Evolutionary conservation across 371 early-diverging fungal genomes (phyloP).

Genomic region (Saksenaea vasiformis): DNA sequence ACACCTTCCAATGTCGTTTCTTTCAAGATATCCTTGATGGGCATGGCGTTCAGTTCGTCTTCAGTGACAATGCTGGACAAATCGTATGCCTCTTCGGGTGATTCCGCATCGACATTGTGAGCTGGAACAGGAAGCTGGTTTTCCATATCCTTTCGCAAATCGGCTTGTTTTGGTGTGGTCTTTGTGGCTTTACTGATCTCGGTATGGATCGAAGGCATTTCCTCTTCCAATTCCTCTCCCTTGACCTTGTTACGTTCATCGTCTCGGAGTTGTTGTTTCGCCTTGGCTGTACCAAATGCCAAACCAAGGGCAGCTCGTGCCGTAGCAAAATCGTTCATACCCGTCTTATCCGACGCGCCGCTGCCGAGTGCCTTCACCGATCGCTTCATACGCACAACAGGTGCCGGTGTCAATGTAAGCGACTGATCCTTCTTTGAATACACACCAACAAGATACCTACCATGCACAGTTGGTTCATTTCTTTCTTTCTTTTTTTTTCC

Average conservation of each 20-base stretch:
- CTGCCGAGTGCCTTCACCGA: constrained; percentile 63
- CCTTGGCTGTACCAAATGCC: constrained; percentile 91
- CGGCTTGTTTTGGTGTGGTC: constrained; percentile 51
- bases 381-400: constrained; percentile 66
- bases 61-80: constrained; percentile 67
- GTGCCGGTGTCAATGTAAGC: constrained; percentile 67
- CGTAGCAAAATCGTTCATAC: constrained; percentile 17
- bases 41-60: constrained; percentile 60
- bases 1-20: constrained; percentile 41
- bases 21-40: constrained; percentile 56
- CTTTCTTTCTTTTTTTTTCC: too few species aligned
- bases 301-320: constrained; percentile 82
- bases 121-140: constrained; percentile 73
- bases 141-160: constrained; percentile 53
- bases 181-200: constrained; percentile 61
- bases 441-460: constrained; percentile 79
- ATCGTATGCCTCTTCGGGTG: constrained; percentile 76
- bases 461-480: not conserved
- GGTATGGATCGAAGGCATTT: constrained; percentile 57
- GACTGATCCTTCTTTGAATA: constrained; percentile 65
- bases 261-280: constrained; percentile 74
- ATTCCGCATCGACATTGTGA: constrained; percentile 64
- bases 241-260: constrained; percentile 82
- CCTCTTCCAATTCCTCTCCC: constrained; percentile 55
- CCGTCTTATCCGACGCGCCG: constrained; percentile 21